phyloP scores from a whole-genome alignment of 2,329 filamentous ascomycete genomes.

The Trichoderma aggressivum region DNA sequence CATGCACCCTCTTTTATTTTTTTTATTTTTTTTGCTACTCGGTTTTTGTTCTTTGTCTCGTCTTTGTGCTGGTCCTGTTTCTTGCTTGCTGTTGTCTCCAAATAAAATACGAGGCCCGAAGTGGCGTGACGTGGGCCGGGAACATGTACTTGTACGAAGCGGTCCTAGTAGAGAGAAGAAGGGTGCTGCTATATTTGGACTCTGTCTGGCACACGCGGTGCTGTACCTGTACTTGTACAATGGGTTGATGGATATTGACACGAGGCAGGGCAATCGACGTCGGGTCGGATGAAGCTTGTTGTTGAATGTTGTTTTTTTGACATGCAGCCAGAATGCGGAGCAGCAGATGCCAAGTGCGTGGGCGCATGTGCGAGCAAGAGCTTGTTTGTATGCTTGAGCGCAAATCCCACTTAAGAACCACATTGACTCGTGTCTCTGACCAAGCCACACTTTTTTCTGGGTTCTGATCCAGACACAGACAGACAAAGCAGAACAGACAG shows the following conservation, averaged over 20 bases:
- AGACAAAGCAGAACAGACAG: background rate
- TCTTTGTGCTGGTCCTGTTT: background rate
- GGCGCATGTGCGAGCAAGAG: background rate
- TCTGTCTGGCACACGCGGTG: background rate
- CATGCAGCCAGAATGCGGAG: background rate
- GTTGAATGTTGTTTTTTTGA: background rate
- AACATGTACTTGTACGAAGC: background rate
- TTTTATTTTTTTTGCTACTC: background rate
- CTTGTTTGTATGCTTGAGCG: constrained; percentile 8
- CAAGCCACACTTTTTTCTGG: background rate
- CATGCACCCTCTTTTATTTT: constrained; percentile 1
- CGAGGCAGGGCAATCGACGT: background rate
- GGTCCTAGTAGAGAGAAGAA: background rate
- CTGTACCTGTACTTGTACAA: background rate
- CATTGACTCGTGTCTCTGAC: background rate
- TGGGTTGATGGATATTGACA: background rate
- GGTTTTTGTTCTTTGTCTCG: no score
- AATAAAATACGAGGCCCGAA: constrained; percentile 9
- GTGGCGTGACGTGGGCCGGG: constrained; percentile 11
- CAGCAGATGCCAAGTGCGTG: background rate
- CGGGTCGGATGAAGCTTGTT: background rate
- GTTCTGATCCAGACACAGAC: background rate
- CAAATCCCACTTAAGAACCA: background rate
- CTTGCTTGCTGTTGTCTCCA: background rate
- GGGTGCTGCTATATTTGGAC: background rate